These are phyloP conservation scores for Trametes sanguinea DNA, from an alignment of 768 basidiomycete species.

Conservation along the genomic window DNA sequence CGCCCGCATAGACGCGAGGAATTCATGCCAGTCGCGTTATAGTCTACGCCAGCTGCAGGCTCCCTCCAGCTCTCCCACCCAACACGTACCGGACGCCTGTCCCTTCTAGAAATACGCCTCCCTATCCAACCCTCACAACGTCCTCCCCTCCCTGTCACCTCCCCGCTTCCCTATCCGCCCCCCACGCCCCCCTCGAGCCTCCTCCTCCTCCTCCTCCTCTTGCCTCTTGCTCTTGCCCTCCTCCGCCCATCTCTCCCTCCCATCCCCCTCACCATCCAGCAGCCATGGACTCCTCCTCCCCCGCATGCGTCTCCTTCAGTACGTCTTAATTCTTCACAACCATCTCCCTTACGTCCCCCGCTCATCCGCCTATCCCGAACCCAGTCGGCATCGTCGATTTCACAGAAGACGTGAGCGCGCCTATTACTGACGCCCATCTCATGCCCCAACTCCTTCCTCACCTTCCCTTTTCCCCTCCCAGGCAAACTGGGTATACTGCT, in stretches of 20 bases:
- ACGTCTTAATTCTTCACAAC: slow-evolving; percentile 33
- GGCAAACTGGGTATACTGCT: slow-evolving; percentile 34
- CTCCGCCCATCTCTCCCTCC: slow-evolving; percentile 3
- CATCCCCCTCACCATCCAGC: not conserved
- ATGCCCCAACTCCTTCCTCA: slow-evolving; percentile 11
- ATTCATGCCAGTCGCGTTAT: not conserved
- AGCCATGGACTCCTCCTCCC: slow-evolving; percentile 29
- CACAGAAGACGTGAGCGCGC: slow-evolving; percentile 58
- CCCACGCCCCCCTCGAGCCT: not conserved
- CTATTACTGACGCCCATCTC: slow-evolving; percentile 7
- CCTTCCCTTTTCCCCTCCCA: slow-evolving; percentile 19
- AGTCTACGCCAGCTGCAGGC: not conserved
- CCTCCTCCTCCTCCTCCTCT: slow-evolving; percentile 1
- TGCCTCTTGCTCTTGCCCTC: not conserved
- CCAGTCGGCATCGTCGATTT: slow-evolving; percentile 83
- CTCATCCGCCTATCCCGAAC: slow-evolving; percentile 13
- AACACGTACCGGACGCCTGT: slow-evolving; percentile 20
- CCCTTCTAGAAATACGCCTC: slow-evolving; percentile 27
- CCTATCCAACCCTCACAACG: slow-evolving; percentile 9
- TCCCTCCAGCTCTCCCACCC: not conserved
- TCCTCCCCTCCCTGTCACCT: not conserved
- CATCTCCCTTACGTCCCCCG: slow-evolving; percentile 5
- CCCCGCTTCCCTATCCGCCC: not conserved
- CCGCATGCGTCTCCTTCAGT: slow-evolving; percentile 79
- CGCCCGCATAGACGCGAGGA: slow-evolving; percentile 21